phyloP scores from a whole-genome alignment of 805 yeast genomes.

The Nakazawaea siamensis region DNA sequence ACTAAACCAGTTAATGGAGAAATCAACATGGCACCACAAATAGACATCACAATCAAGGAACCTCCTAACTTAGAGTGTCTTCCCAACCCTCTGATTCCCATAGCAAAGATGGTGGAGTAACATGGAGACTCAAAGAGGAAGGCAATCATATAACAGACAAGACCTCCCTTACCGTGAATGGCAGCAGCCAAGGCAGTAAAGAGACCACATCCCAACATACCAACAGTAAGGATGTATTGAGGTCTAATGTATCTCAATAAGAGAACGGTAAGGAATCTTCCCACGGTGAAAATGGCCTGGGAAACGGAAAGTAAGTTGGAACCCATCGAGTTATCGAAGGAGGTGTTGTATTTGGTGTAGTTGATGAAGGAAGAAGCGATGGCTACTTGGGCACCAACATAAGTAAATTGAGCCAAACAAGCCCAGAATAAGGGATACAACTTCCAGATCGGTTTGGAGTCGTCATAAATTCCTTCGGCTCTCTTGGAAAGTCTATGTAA shows the following conservation, averaged over 20 bases:
- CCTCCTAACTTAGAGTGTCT: slow-evolving; percentile 11
- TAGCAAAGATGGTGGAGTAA: slow-evolving; percentile 11
- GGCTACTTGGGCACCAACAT: slow-evolving; percentile 13
- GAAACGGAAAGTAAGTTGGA: slow-evolving; percentile 9
- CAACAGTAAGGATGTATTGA: slow-evolving; percentile 10
- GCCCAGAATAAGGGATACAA: slow-evolving; percentile 12
- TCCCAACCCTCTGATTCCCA: slow-evolving; percentile 12
- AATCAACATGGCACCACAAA: slow-evolving; percentile 18
- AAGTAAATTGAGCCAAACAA: slow-evolving; percentile 11
- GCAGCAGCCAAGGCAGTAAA: slow-evolving; percentile 9
- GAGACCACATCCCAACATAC: slow-evolving; percentile 5
- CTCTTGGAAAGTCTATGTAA: slow-evolving; percentile 9
- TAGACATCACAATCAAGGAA: slow-evolving; percentile 16
- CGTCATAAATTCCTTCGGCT: slow-evolving; percentile 12
- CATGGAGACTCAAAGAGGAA: slow-evolving; percentile 11
- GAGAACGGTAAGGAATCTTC: slow-evolving; percentile 9
- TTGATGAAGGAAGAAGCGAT: slow-evolving; percentile 12
- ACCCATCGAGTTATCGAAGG: slow-evolving; percentile 7
- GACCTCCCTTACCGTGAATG: slow-evolving; percentile 10
- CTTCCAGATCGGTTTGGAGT: slow-evolving; percentile 10
- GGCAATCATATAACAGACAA: slow-evolving; percentile 8
- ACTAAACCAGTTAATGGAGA: slow-evolving; percentile 19
- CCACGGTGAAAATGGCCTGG: slow-evolving; percentile 11
- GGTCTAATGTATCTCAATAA: slow-evolving; percentile 9
- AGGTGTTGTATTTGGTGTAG: slow-evolving; percentile 7